Evolutionary conservation across 805 yeast genomes (phyloP).

Genomic region (Metschnikowia similis): DNA sequence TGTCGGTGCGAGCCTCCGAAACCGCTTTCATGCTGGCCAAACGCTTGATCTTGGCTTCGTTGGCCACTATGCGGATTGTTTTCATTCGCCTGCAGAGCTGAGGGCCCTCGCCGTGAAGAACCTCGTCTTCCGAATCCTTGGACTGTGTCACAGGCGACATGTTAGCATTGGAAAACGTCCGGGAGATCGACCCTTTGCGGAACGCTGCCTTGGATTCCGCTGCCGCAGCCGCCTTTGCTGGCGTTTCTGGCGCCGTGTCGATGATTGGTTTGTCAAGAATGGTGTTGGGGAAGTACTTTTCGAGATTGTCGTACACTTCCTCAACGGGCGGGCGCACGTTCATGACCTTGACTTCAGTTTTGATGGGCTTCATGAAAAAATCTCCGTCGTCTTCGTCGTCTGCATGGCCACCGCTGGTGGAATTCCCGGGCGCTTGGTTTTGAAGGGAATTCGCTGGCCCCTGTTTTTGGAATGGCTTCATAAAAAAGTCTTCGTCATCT

Average conservation of each 20-base stretch:
- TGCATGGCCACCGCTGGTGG: background rate
- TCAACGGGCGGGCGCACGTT: slow-evolving; percentile 93
- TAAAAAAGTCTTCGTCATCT: slow-evolving; percentile 14
- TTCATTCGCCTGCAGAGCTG: slow-evolving; percentile 63
- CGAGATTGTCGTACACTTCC: slow-evolving; percentile 86
- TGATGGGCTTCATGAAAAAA: slow-evolving; percentile 18
- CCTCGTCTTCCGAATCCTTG: slow-evolving; percentile 28
- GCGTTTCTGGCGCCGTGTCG: slow-evolving; percentile 60
- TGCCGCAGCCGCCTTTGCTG: slow-evolving; percentile 20
- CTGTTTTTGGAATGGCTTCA: slow-evolving; percentile 12
- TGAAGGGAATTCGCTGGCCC: too few relatives aligned
- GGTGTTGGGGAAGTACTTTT: slow-evolving; percentile 85
- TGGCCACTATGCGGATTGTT: slow-evolving; percentile 88
- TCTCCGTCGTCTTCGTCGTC: slow-evolving; percentile 2
- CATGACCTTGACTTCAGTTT: slow-evolving; percentile 26
- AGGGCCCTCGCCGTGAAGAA: slow-evolving; percentile 39
- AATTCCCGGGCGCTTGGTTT: too few relatives aligned
- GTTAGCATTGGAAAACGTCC: slow-evolving; percentile 42
- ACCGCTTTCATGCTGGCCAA: slow-evolving; percentile 23
- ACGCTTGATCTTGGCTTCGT: slow-evolving; percentile 61
- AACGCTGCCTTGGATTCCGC: slow-evolving; percentile 20
- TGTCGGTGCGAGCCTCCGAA: slow-evolving; percentile 4
- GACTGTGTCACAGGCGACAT: slow-evolving; percentile 30
- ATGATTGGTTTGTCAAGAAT: slow-evolving; percentile 90
- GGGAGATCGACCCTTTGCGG: slow-evolving; percentile 26